Conservation (phyloP, 164 flowering plant genomes). For the Protea cynaroides region DNA sequence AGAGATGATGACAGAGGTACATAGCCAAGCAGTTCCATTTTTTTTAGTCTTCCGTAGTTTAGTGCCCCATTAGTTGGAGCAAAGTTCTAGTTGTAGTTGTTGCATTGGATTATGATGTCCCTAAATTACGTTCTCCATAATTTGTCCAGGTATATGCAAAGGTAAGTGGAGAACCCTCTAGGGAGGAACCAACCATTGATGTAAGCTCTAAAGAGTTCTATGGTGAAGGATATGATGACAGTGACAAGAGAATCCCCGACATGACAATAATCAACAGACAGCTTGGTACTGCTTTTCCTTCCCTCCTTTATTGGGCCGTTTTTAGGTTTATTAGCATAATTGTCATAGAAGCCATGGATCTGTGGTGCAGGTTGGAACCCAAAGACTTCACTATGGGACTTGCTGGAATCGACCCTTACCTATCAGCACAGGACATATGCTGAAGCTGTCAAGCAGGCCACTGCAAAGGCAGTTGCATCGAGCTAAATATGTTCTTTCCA, state of each 20-base stretch:
- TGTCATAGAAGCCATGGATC: not conserved
- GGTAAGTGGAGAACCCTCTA: slow-evolving; percentile 72
- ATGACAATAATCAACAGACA: slow-evolving; percentile 94
- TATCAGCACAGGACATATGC: slow-evolving; percentile 96
- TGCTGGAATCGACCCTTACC: slow-evolving; percentile 91
- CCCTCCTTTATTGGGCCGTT: too few relatives aligned
- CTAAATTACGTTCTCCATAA: not conserved
- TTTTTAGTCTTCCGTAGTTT: not conserved
- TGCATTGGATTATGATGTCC: not conserved
- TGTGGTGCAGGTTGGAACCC: slow-evolving; percentile 81
- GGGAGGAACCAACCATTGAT: slow-evolving; percentile 74
- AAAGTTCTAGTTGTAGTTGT: not conserved
- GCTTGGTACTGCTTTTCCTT: slow-evolving; percentile 50
- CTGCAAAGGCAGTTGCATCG: slow-evolving; percentile 58
- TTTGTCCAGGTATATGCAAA: slow-evolving; percentile 64
- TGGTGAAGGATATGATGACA: slow-evolving; percentile 97
- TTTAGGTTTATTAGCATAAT: too few relatives aligned
- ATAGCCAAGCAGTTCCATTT: not conserved
- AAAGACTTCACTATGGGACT: slow-evolving; percentile 93
- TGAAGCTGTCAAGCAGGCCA: slow-evolving; percentile 74
- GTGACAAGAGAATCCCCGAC: slow-evolving; percentile 91
- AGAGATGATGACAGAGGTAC: slow-evolving; percentile 26
- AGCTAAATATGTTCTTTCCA: not conserved
- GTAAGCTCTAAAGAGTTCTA: slow-evolving; percentile 93
- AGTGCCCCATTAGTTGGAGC: not conserved